phyloP scores from a whole-genome alignment of 257 asterid genomes.

The Solanum habrochaites region DNA sequence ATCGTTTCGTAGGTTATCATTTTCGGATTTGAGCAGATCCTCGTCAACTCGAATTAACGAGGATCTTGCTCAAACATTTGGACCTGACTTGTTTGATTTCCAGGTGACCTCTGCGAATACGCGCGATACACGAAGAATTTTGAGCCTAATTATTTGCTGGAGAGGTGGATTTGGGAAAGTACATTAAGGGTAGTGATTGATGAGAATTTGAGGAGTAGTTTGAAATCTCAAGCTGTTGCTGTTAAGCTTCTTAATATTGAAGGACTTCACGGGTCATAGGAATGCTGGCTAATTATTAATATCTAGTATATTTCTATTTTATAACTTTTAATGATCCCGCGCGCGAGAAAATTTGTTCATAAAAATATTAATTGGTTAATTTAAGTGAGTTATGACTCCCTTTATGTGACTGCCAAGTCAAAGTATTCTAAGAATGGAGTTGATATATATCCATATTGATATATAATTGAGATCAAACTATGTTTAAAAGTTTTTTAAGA shows the following conservation, averaged over 20 bases:
- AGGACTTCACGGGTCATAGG: constrained; percentile 88
- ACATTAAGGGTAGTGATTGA: constrained; percentile 69
- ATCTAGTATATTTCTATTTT: not conserved
- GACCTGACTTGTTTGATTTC: constrained; percentile 65
- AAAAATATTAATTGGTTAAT: accelerated
- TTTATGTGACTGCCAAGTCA: not conserved
- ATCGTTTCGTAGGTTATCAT: constrained; percentile 59
- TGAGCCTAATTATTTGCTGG: constrained; percentile 60
- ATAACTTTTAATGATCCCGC: not conserved
- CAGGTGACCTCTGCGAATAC: constrained; percentile 50
- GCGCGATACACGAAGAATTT: constrained; percentile 67
- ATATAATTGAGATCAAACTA: not conserved
- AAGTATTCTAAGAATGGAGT: not conserved
- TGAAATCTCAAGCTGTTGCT: constrained; percentile 85
- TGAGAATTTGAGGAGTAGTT: constrained; percentile 40
- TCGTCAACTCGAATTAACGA: constrained; percentile 62
- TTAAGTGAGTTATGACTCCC: not conserved
- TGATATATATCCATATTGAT: not conserved
- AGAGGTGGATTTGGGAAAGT: constrained; percentile 94
- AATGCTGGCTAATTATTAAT: constrained; percentile 55
- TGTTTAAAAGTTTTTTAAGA: not conserved
- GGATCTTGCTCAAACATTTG: constrained; percentile 70
- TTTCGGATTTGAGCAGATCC: constrained; percentile 55
- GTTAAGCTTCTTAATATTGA: constrained; percentile 85
- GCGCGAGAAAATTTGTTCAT: not conserved